Evolutionary conservation across 2,329 filamentous ascomycete species (phyloP), one percentile per base, ranked within the genome.

Genomic region (Trichophyton rubrum): DNA sequence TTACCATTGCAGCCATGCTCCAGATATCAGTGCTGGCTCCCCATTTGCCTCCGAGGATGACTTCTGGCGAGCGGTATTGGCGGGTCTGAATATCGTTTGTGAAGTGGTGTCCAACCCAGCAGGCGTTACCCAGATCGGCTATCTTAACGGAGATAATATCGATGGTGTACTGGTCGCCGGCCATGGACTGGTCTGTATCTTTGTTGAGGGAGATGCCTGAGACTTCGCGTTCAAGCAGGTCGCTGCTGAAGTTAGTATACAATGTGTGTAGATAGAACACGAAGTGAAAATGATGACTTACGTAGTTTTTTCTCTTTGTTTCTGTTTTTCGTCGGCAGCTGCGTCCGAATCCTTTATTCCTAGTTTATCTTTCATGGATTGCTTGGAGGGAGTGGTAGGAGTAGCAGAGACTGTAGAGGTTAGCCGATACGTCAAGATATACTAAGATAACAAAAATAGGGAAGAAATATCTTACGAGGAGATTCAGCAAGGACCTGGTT

Each of bases 1-100:
- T 68, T 81, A 97, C 93, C 93, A 99, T 99, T 67, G 89, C 89
- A 62, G 93, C 91, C 93, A 99, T 99, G 76, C 92, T 97, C 93
- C 93, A 99, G 6, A 97, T 89, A 75, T 99, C 93, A 1, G 93
- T 97, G 72, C 92, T 97, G n/a, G 93, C 93, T 66, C 93, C 93
- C 93, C 93, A 99, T 78, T 97, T 97, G 2, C 90, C 85, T 43
- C 93, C 93, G 20, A 99, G 79, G 63, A 99, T 97, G 61, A 99
- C 93, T 75, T 99, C 93, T 1, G 93, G 93, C 1, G 93, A 97
- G 61, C 93, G 83, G 74, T 99, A 99, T 75, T 99, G 93, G 69
- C 93, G 83, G 7, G 93, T 99, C 73, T 99, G 93, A 69, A 99
- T 99, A 72, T 99, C 93, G 72, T 99, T 96, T 70, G 93, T 99